Evolutionary conservation across 2,329 filamentous ascomycete species (phyloP).

Genomic region (Apiospora koreana): DNA sequence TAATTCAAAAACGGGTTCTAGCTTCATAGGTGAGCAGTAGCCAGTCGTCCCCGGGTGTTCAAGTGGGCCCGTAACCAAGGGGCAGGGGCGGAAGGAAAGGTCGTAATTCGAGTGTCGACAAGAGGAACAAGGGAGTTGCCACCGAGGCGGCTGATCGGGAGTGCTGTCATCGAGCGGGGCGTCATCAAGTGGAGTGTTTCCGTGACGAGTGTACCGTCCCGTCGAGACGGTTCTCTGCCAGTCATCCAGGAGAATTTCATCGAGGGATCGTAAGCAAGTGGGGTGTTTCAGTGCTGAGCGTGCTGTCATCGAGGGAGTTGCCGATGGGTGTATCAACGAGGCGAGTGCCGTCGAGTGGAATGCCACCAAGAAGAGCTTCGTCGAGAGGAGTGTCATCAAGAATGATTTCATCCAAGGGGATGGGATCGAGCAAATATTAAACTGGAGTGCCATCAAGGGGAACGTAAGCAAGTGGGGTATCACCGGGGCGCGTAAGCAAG

Average conservation of each 20-base stretch:
- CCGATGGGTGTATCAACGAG: background rate
- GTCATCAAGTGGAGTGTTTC: background rate
- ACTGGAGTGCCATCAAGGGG: background rate
- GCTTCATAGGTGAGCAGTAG: background rate
- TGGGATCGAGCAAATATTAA: no score
- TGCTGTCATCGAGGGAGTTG: background rate
- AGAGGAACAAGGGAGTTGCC: background rate
- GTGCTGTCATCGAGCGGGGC: background rate
- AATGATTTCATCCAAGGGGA: no score
- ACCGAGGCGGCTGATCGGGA: background rate
- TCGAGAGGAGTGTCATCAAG: background rate
- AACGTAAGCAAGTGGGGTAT: background rate
- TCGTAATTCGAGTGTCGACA: no score
- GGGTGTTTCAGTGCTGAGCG: background rate
- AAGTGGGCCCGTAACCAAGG: no score
- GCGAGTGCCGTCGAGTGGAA: background rate
- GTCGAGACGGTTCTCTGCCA: no score
- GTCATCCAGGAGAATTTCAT: no score
- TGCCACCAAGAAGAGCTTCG: background rate
- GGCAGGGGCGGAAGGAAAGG: no score
- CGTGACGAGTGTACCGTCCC: background rate
- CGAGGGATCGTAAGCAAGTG: background rate
- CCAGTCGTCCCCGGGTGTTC: no score
- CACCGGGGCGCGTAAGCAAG: background rate
- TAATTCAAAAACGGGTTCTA: background rate